These are phyloP conservation scores for Dactylonectria estremocensis DNA, from an alignment of 2,329 filamentous ascomycete species.

Conservation along the genomic window DNA sequence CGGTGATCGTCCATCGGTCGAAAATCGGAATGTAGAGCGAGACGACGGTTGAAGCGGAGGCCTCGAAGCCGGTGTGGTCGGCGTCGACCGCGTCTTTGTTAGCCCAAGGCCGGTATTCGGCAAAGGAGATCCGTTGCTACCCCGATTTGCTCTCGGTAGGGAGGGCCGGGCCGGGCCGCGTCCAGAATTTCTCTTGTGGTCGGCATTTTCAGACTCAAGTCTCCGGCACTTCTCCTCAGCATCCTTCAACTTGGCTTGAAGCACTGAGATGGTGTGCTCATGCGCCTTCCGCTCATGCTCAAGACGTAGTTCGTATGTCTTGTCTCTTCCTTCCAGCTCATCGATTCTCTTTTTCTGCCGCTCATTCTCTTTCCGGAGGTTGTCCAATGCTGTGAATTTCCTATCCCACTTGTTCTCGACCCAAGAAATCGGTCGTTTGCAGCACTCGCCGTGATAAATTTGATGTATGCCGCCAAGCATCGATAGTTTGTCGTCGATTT, in stretches of 20 bases:
- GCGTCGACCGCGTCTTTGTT: slow-evolving; percentile 45
- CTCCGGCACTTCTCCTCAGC: slow-evolving; percentile 52
- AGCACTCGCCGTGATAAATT: slow-evolving; percentile 63
- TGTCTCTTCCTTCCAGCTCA: slow-evolving; percentile 57
- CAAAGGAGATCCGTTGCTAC: slow-evolving; percentile 34
- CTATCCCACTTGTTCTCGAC: slow-evolving; percentile 57
- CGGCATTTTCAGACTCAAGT: slow-evolving; percentile 48
- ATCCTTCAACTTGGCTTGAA: slow-evolving; percentile 55
- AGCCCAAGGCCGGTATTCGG: slow-evolving; percentile 36
- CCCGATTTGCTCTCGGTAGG: slow-evolving; percentile 40
- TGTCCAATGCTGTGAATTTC: slow-evolving; percentile 48
- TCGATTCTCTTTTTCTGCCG: slow-evolving; percentile 52
- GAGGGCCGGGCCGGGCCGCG: slow-evolving; percentile 34
- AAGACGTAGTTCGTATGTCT: slow-evolving; percentile 58
- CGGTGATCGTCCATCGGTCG: slow-evolving; percentile 26
- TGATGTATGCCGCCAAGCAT: slow-evolving; percentile 64
- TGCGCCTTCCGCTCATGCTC: slow-evolving; percentile 55
- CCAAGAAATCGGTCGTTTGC: slow-evolving; percentile 57
- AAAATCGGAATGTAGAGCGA: slow-evolving; percentile 39
- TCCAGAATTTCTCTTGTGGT: slow-evolving; percentile 40
- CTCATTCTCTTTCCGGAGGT: slow-evolving; percentile 53
- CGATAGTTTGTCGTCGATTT: slow-evolving; percentile 59
- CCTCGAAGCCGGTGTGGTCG: slow-evolving; percentile 41
- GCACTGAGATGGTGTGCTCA: slow-evolving; percentile 50
- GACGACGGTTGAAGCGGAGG: slow-evolving; percentile 36